A percentile compares a stretch with the other conserved stretches of the same genome.
Evolutionary conservation across 2,329 filamentous ascomycete genomes (phyloP).

Genomic region (Ascochyta pisi): DNA sequence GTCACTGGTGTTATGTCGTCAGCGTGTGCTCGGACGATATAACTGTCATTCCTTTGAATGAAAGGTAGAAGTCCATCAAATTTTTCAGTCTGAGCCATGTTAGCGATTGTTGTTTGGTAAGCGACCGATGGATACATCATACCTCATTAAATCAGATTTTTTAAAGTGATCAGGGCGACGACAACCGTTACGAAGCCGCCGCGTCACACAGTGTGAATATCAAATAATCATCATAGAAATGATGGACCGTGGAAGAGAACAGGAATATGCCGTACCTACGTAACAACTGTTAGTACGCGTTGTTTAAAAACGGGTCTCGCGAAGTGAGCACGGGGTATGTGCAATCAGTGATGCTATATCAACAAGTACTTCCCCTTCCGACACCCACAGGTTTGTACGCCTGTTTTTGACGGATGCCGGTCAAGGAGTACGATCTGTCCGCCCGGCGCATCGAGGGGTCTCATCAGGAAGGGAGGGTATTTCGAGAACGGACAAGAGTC

Average conservation of each 20-base stretch:
- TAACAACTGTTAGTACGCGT: conserved; percentile 28
- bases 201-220: conserved; percentile 76
- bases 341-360: conserved; percentile 72
- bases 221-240: conserved; percentile 66
- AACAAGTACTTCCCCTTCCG: conserved; percentile 66
- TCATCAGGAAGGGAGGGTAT: conserved; percentile 57
- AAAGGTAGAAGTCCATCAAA: conserved; percentile 43
- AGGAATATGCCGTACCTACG: conserved; percentile 41
- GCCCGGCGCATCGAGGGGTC: conserved; percentile 72
- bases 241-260: conserved; percentile 51
- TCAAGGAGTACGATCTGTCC: conserved; percentile 66
- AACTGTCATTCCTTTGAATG: conserved; percentile 18
- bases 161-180: conserved; percentile 65
- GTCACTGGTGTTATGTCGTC: conserved; percentile 25
- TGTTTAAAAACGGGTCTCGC: conserved; percentile 4
- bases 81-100: conserved; percentile 43
- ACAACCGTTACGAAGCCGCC: conserved; percentile 57
- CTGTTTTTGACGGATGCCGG: conserved; percentile 60
- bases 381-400: conserved; percentile 71
- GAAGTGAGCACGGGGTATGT: conserved; percentile 20
- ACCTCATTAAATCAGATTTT: conserved; percentile 78
- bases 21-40: conserved; percentile 27
- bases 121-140: conserved; percentile 25
- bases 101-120: conserved; percentile 23
- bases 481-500: conserved; percentile 16